Conservation (phyloP, 257 asterid genomes). For the Plectranthus barbatus region DNA sequence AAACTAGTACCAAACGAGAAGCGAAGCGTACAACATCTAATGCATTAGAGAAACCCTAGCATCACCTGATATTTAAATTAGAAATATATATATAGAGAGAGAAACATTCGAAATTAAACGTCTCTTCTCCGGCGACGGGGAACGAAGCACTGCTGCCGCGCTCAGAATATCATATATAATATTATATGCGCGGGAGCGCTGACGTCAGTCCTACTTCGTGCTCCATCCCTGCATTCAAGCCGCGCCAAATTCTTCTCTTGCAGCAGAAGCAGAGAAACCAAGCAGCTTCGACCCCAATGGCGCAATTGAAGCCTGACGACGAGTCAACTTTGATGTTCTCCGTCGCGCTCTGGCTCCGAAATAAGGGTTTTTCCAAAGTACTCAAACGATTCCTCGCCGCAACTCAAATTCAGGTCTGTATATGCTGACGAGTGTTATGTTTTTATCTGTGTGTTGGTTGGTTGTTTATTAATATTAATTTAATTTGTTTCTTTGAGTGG, state of each 20-base stretch:
- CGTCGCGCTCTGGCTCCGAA: slow-evolving; percentile 42
- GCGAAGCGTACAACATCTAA: no score
- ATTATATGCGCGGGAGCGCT: slow-evolving; percentile 25
- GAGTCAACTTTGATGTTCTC: slow-evolving; percentile 30
- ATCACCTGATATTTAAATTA: no score
- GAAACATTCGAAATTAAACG: background rate
- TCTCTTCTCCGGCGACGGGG: slow-evolving; percentile 5
- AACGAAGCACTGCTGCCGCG: background rate
- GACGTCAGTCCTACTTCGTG: slow-evolving; percentile 29
- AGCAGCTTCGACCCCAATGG: slow-evolving; percentile 18
- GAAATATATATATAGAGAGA: background rate
- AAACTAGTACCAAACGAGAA: no score
- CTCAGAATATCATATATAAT: background rate
- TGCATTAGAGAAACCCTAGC: slow-evolving; percentile 15
- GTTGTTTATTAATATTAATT: background rate
- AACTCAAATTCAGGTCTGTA: slow-evolving; percentile 39
- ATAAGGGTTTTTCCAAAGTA: slow-evolving; percentile 37
- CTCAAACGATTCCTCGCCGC: slow-evolving; percentile 42
- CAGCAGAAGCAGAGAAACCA: slow-evolving; percentile 23
- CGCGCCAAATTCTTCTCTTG: slow-evolving; percentile 40
- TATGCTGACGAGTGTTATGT: background rate
- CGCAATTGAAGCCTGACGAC: slow-evolving; percentile 26
- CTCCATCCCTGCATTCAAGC: slow-evolving; percentile 29
- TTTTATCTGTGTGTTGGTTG: background rate
- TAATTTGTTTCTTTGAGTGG: background rate